Evolutionary conservation across 768 basidiomycete genomes (phyloP).

Genomic region (Leccinum subtestaceum): DNA sequence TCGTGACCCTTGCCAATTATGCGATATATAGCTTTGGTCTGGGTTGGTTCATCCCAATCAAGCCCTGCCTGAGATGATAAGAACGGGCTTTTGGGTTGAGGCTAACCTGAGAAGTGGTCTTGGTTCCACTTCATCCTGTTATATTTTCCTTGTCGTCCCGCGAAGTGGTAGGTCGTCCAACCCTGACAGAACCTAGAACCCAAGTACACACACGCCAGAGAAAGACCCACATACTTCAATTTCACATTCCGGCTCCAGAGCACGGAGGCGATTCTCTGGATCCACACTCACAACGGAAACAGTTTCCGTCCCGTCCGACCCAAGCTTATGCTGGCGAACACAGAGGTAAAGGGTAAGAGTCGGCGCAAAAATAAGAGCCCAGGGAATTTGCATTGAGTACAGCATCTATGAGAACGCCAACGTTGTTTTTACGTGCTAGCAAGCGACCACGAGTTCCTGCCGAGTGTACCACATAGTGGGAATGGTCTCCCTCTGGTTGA

Average conservation of each 20-base stretch:
- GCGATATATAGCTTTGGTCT: constrained; percentile 64
- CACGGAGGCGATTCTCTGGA: constrained; percentile 60
- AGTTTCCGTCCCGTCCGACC: constrained; percentile 72
- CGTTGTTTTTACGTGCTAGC: constrained; percentile 65
- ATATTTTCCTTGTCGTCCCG: constrained; percentile 76
- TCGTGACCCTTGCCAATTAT: constrained; percentile 64
- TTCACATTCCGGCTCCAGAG: constrained; percentile 53
- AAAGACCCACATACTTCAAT: constrained; percentile 53
- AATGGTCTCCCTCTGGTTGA: constrained; percentile 67
- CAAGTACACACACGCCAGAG: background rate
- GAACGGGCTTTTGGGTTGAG: background rate
- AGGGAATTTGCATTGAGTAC: constrained; percentile 71
- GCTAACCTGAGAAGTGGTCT: constrained; percentile 73
- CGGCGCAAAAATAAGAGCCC: background rate
- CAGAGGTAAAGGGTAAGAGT: constrained; percentile 15
- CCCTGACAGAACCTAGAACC: constrained; percentile 42
- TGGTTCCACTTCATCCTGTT: constrained; percentile 70
- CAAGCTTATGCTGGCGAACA: constrained; percentile 67
- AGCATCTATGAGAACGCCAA: constrained; percentile 82
- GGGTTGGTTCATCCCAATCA: constrained; percentile 77
- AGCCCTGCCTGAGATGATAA: constrained; percentile 48
- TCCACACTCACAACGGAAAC: constrained; percentile 73
- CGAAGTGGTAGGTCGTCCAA: constrained; percentile 86
- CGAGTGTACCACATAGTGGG: constrained; percentile 87
- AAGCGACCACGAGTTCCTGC: constrained; percentile 71